Conservation (phyloP, 495 filamentous ascomycete genomes). For the Chaetomium cochliodes region DNA sequence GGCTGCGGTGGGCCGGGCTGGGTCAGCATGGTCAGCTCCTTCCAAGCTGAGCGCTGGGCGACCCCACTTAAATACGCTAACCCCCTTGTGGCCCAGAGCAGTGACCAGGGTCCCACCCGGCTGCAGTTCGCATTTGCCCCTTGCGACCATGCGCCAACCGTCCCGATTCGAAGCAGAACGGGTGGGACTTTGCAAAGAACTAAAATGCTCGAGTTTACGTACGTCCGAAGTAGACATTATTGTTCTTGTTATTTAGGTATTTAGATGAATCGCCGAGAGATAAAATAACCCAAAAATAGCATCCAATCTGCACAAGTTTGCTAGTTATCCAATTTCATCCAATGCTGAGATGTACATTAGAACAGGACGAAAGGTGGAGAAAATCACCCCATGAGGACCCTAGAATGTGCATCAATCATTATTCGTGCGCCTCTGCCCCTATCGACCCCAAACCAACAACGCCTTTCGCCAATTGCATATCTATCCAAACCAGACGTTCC, state of each 20-base stretch:
- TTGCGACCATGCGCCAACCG: neutral
- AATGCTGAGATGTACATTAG: neutral
- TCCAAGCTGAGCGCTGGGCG: conserved; percentile 23
- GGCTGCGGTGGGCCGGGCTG: conserved; percentile 18
- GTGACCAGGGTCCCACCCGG: neutral
- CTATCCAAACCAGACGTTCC: neutral
- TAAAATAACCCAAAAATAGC: too few species aligned
- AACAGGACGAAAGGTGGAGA: neutral
- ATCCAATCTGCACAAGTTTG: too few species aligned
- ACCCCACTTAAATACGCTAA: conserved; percentile 17
- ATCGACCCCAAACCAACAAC: neutral
- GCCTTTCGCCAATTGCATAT: conserved; percentile 5
- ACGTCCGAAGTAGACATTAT: too few species aligned
- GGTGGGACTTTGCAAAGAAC: too few species aligned
- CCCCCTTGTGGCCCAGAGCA: conserved; percentile 11
- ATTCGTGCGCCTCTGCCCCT: too few species aligned
- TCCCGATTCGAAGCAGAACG: too few species aligned
- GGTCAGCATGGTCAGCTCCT: conserved; percentile 22
- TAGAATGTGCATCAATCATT: too few species aligned
- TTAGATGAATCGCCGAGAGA: too few species aligned
- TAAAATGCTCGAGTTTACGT: too few species aligned
- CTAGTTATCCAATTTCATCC: too few species aligned
- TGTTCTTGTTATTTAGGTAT: too few species aligned
- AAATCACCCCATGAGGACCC: too few species aligned
- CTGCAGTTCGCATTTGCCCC: conserved; percentile 5